Evolutionary conservation across 1,284 basidiomycete species (phyloP), one percentile per base, ranked within the genome.

Genomic region (Cryptococcus wingfieldii): DNA sequence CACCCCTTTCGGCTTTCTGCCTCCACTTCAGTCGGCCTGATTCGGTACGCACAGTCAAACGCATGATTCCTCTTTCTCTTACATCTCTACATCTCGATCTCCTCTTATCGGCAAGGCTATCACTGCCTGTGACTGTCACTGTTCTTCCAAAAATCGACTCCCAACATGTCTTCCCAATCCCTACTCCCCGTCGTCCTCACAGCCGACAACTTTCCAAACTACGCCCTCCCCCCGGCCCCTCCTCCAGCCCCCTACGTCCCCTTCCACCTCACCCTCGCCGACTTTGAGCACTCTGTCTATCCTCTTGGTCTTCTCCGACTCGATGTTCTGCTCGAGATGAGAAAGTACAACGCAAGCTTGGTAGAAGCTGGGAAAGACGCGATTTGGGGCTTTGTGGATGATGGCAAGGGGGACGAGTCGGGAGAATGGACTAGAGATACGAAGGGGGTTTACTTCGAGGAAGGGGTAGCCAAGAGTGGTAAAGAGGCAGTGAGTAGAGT

Each of bases 201-300:
- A n/a, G 86, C 84, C 71, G 83, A 88, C 72, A 87, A 87, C 70
- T 84, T 84, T 56, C 67, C 80, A 12, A 18, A 44, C 7, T 60
- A 54, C 34, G 25, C 49, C 18, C 19, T 53, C 4, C 51, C 60
- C 27, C 54, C 47, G 6, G 18, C 42, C 23, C 49, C 48, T 18
- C 53, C 57, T 23, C 47, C 10, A 23, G 34, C 47, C 45, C 45
- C 19, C 45, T 66, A 67, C 54, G 45, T 66, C 27, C 66, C 64
- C 13, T 64, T 72, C 58, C 66, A 69, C 53, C 57, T 70, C 19
- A 60, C 63, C 12, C 60, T 64, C 23, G n/a, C 41, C n/a, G 68
- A 69, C 47, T 49, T 61, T 41, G 50, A 57, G 6, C 34, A 54
- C 5, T 19, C 31, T 27, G 41, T 67, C 4, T 38, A 54, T 8